These are phyloP conservation scores for Diaporthe helianthi DNA, from an alignment of 2,329 filamentous ascomycete species.

Conservation along the genomic window DNA sequence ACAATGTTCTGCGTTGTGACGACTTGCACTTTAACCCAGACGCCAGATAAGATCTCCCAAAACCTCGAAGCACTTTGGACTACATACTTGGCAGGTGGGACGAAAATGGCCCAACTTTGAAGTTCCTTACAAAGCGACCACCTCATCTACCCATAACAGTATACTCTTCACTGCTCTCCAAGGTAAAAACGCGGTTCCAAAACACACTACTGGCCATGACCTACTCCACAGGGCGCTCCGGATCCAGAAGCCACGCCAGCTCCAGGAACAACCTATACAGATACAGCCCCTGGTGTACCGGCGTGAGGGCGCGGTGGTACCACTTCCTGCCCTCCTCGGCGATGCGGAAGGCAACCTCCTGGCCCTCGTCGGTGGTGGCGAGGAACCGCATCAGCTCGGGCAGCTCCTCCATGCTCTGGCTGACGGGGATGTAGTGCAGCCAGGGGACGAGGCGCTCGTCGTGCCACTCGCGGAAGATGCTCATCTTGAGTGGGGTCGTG, in stretches of 20 bases:
- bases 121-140: background rate
- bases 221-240: constrained; percentile 31
- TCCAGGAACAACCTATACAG: constrained; percentile 68
- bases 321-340: constrained; percentile 62
- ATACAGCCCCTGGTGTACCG: constrained; percentile 66
- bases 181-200: background rate
- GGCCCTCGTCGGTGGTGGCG: constrained; percentile 53
- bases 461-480: constrained; percentile 63
- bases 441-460: constrained; percentile 62
- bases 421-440: constrained; percentile 64
- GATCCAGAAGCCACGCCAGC: constrained; percentile 52
- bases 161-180: background rate
- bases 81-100: background rate
- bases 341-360: constrained; percentile 55
- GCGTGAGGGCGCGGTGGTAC: constrained; percentile 60
- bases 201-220: background rate
- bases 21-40: background rate
- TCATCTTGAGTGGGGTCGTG: constrained; percentile 58
- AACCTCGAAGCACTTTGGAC: background rate
- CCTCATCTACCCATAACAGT: background rate
- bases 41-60: background rate
- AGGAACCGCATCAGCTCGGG: constrained; percentile 59
- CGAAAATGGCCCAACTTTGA: background rate
- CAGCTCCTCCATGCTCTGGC: constrained; percentile 56
- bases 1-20: background rate